phyloP scores from a whole-genome alignment of 106 monocot genomes.

The Acorus calamus region DNA sequence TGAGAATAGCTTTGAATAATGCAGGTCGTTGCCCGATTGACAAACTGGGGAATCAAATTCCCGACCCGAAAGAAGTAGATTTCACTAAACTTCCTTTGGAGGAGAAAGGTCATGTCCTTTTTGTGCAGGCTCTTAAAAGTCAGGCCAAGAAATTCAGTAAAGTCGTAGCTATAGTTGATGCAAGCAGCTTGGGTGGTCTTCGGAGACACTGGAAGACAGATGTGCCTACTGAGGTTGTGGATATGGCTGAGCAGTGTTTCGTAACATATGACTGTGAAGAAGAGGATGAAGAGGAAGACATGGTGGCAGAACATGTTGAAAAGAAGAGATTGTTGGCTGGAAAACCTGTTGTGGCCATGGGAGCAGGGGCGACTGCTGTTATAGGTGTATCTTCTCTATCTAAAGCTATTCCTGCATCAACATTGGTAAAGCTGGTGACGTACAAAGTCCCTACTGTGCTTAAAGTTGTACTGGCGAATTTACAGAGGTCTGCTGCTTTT shows the following conservation, averaged over 20 bases:
- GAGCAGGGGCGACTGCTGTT: slow-evolving; percentile 80
- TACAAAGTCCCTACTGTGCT: slow-evolving; percentile 29
- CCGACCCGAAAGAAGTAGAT: slow-evolving; percentile 10
- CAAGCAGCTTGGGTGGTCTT: slow-evolving; percentile 47
- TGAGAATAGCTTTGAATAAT: slow-evolving; percentile 57
- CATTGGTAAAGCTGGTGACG: slow-evolving; percentile 43
- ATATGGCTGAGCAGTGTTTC: slow-evolving; percentile 32
- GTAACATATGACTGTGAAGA: slow-evolving; percentile 10
- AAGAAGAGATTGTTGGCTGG: slow-evolving; percentile 33
- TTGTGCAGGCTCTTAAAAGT: slow-evolving; percentile 46
- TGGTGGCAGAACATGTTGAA: slow-evolving; percentile 9
- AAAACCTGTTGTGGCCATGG: slow-evolving; percentile 63
- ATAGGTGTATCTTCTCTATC: slow-evolving; percentile 74
- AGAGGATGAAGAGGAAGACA: slow-evolving; percentile 10
- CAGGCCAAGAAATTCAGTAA: slow-evolving; percentile 54
- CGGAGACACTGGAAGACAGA: slow-evolving; percentile 77
- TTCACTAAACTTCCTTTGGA: slow-evolving; percentile 52
- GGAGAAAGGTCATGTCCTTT: slow-evolving; percentile 64
- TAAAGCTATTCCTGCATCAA: slow-evolving; percentile 56
- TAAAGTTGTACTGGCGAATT: slow-evolving; percentile 34
- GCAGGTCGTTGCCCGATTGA: slow-evolving; percentile 31
- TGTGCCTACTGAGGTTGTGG: slow-evolving; percentile 43
- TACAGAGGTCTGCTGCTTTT: slow-evolving; percentile 53
- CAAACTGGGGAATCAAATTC: slow-evolving; percentile 14
- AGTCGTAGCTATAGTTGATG: slow-evolving; percentile 81